Evolutionary conservation across 2,329 filamentous ascomycete genomes (phyloP).

Genomic region (Sclerotinia sclerotiorum): DNA sequence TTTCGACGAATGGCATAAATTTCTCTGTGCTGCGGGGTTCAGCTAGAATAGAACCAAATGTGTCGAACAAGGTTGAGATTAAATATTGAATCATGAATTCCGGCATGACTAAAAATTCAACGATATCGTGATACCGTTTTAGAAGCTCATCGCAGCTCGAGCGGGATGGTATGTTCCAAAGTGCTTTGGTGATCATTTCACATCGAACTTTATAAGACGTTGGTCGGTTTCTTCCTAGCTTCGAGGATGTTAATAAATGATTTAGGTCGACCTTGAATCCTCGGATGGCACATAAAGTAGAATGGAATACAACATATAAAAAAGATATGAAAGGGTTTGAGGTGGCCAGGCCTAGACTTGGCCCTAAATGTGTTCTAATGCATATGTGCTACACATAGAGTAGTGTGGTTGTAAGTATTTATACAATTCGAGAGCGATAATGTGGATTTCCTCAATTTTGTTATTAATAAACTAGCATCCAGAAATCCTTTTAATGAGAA

Average conservation of each 20-base stretch:
- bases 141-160: constrained; percentile 33
- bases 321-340: neutral
- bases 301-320: neutral
- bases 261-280: neutral
- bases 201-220: constrained; percentile 4
- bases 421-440: too few relatives aligned
- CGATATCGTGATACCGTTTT: constrained; percentile 19
- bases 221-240: constrained; percentile 31
- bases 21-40: constrained; percentile 29
- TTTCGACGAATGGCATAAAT: constrained; percentile 30
- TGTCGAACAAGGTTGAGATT: constrained; percentile 30
- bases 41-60: constrained; percentile 30
- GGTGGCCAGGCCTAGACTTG: neutral
- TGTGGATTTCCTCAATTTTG: too few relatives aligned
- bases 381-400: too few relatives aligned
- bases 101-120: constrained; percentile 27
- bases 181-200: constrained; percentile 28
- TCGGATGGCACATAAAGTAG: neutral
- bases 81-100: constrained; percentile 32
- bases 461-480: too few relatives aligned
- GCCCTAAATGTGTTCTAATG: neutral
- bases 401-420: too few relatives aligned
- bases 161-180: constrained; percentile 34
- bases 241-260: neutral
- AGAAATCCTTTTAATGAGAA: too few relatives aligned